Percentiles rank a stretch among this genome's conserved stretches.
Evolutionary conservation across 805 yeast genomes (phyloP).

Genomic region (Kluyveromyces nonfermentans): DNA sequence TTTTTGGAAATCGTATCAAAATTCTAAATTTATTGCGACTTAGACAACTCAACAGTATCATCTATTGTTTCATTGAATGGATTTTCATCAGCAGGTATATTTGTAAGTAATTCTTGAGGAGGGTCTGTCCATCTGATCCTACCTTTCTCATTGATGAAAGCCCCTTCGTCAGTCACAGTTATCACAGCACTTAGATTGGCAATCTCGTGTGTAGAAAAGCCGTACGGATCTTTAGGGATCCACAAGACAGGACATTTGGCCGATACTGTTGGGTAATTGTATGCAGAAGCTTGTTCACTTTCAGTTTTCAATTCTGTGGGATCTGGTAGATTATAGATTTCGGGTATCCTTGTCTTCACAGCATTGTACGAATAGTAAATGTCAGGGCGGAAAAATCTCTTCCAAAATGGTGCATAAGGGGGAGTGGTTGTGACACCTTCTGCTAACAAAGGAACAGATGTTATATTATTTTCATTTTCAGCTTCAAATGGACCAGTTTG

Average conservation of each 20-base stretch:
- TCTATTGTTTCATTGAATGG: constrained; percentile 9
- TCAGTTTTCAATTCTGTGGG: constrained; percentile 33
- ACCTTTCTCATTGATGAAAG: constrained; percentile 46
- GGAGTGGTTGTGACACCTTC: constrained; percentile 40
- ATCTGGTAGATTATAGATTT: constrained; percentile 41
- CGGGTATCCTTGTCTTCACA: constrained; percentile 46
- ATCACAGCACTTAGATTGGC: constrained; percentile 46
- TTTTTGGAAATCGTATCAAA: not conserved
- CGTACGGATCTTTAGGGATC: constrained; percentile 88
- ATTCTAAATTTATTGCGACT: not conserved
- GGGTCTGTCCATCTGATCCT: constrained; percentile 39
- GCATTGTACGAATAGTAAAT: constrained; percentile 41
- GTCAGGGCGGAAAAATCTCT: constrained; percentile 48
- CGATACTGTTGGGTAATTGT: constrained; percentile 64
- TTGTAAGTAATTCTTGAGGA: constrained; percentile 34
- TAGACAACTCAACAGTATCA: constrained; percentile 3
- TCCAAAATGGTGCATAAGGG: constrained; percentile 33
- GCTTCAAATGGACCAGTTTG: constrained; percentile 3
- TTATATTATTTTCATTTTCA: constrained; percentile 18
- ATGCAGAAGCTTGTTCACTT: constrained; percentile 47
- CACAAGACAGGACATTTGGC: constrained; percentile 70
- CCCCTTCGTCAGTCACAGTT: constrained; percentile 57
- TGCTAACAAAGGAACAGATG: constrained; percentile 53
- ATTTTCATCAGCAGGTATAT: constrained; percentile 1
- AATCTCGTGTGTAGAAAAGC: constrained; percentile 58